Evolutionary conservation across 2,329 filamentous ascomycete genomes (phyloP).

Genomic region (Phyllosticta citribraziliensis): DNA sequence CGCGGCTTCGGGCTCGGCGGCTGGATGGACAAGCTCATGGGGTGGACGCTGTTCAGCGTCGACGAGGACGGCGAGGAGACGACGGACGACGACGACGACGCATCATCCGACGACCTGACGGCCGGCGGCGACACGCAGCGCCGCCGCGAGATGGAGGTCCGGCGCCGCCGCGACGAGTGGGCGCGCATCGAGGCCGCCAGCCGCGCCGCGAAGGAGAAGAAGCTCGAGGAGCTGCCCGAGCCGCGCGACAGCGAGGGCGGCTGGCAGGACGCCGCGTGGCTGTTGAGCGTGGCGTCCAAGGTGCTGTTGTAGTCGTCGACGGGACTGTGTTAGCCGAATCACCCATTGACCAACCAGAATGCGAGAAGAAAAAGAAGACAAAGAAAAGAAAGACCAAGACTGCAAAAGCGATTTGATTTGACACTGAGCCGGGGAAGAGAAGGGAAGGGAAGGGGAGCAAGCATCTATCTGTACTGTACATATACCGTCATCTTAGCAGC

Average conservation of each 20-base stretch:
- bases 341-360: background rate
- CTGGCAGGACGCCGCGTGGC: conserved; percentile 51
- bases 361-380: background rate
- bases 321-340: background rate
- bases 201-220: conserved; percentile 15
- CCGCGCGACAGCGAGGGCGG: conserved; percentile 32
- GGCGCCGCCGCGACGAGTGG: conserved; percentile 23
- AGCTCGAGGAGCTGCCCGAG: conserved; percentile 10
- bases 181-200: conserved; percentile 1
- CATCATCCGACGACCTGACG: conserved; percentile 21
- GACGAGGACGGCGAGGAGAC: conserved; percentile 39
- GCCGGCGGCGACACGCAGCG: conserved; percentile 18
- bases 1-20: conserved; percentile 46
- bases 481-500: too few relatives aligned
- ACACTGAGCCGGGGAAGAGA: too few relatives aligned
- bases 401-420: too few relatives aligned
- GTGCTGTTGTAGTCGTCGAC: conserved; percentile 23
- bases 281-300: conserved; percentile 44
- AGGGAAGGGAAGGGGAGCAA: too few relatives aligned
- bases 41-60: conserved; percentile 46
- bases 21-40: conserved; percentile 49
- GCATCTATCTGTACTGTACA: too few relatives aligned
- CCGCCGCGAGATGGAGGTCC: conserved; percentile 25
- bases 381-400: background rate
- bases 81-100: conserved; percentile 19